These are phyloP conservation scores for Saraca asoca DNA, from an alignment of 331 rosid genomes.

Conservation along the genomic window DNA sequence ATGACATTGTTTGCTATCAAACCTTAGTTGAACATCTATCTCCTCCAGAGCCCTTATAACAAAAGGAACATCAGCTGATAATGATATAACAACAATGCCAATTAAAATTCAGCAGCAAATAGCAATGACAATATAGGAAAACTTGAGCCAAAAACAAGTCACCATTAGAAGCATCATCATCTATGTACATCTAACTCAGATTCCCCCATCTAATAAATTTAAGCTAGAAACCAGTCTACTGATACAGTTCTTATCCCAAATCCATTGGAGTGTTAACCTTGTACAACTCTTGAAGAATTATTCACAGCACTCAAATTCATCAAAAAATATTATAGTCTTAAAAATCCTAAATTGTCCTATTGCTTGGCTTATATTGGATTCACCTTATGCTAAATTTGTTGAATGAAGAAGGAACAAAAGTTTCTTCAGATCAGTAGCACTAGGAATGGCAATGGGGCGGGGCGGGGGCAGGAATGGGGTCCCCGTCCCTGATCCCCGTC, in stretches of 20 bases:
- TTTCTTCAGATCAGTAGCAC: too few relatives aligned
- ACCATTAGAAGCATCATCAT: background rate
- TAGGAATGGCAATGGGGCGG: too few relatives aligned
- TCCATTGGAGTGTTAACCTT: background rate
- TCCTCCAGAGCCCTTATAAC: constrained; percentile 88
- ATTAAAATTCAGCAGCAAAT: constrained; percentile 21
- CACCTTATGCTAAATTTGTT: too few relatives aligned
- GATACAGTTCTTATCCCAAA: background rate
- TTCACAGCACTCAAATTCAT: constrained; percentile 5
- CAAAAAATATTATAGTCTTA: background rate
- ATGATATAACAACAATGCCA: constrained; percentile 40
- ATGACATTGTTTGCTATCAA: constrained; percentile 23
- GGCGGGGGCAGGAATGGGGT: too few relatives aligned
- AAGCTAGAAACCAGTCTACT: background rate
- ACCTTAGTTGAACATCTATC: constrained; percentile 89
- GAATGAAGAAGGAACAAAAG: too few relatives aligned
- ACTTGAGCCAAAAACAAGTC: background rate
- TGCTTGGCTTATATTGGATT: background rate
- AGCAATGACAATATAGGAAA: constrained; percentile 9
- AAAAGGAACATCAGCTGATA: constrained; percentile 76
- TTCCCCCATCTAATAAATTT: background rate
- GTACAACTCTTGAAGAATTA: background rate
- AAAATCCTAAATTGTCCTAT: background rate
- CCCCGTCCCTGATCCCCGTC: too few relatives aligned
- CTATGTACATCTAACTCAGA: constrained; percentile 4